A percentile compares a stretch with the other conserved stretches of the same genome.
Conservation (phyloP, 441 rosid genomes). For the Croton laevigatus region DNA sequence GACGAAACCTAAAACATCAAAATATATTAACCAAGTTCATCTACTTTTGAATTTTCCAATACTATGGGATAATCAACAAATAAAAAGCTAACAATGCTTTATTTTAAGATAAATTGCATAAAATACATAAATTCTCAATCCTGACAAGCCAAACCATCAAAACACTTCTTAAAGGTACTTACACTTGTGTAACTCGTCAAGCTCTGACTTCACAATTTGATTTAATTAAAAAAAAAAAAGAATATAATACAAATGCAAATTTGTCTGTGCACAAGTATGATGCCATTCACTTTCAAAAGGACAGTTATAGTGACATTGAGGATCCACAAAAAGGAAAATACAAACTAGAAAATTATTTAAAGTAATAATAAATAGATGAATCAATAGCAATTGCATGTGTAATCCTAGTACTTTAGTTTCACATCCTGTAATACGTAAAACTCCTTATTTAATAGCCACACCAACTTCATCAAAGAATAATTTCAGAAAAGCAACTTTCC, state of each 20-base stretch:
- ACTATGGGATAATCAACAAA: neutral
- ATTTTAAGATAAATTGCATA: neutral
- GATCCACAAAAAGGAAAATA: neutral
- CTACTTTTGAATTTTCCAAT: neutral
- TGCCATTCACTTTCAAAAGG: conserved; percentile 3
- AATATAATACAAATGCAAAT: neutral
- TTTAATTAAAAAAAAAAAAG: neutral
- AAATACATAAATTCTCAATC: neutral
- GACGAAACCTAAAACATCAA: conserved; percentile 74
- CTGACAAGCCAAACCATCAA: neutral
- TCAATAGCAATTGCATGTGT: neutral
- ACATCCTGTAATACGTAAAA: neutral
- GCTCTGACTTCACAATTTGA: neutral
- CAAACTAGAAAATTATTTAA: neutral
- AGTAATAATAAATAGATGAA: neutral
- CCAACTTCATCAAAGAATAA: neutral
- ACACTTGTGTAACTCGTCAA: neutral
- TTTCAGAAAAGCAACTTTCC: neutral
- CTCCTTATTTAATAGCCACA: neutral
- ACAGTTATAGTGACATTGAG: neutral
- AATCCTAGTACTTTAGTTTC: neutral
- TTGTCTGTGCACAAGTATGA: neutral
- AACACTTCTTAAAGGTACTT: neutral
- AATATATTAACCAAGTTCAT: conserved; percentile 11
- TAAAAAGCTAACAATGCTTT: neutral